Evolutionary conservation across 2,329 filamentous ascomycete species (phyloP).

Genomic region (Tolypocladium paradoxum): DNA sequence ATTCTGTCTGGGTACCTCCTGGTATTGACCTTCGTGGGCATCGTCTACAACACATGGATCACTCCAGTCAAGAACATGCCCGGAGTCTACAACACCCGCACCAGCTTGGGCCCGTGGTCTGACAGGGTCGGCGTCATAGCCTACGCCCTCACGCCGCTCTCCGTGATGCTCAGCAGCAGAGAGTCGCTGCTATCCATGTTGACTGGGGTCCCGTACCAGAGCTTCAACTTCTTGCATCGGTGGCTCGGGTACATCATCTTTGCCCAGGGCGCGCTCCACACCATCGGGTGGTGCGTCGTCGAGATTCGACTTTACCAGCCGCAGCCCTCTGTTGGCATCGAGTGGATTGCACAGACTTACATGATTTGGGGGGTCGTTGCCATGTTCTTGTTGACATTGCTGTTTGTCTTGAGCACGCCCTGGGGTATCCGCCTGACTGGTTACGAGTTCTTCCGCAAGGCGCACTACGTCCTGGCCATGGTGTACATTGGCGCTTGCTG

Average conservation of each 20-base stretch:
- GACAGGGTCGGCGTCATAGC: slow-evolving; percentile 61
- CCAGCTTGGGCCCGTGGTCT: slow-evolving; percentile 54
- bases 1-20: slow-evolving; percentile 51
- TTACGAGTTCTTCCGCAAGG: slow-evolving; percentile 68
- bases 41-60: slow-evolving; percentile 57
- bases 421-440: slow-evolving; percentile 54
- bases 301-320: slow-evolving; percentile 60
- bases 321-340: slow-evolving; percentile 47
- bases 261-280: slow-evolving; percentile 56
- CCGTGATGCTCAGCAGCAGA: slow-evolving; percentile 54
- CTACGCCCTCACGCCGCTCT: slow-evolving; percentile 63
- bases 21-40: slow-evolving; percentile 59
- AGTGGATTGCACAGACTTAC: slow-evolving; percentile 54
- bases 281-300: slow-evolving; percentile 58
- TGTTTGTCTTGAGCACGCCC: slow-evolving; percentile 47
- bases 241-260: slow-evolving; percentile 69
- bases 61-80: slow-evolving; percentile 52
- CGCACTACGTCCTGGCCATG: slow-evolving; percentile 62
- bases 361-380: slow-evolving; percentile 66
- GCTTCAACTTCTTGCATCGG: slow-evolving; percentile 67
- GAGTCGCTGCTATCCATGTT: slow-evolving; percentile 60
- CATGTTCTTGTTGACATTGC: slow-evolving; percentile 49
- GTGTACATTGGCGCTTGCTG: slow-evolving; percentile 67
- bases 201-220: slow-evolving; percentile 65
- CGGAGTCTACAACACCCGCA: slow-evolving; percentile 51